Evolutionary conservation across 768 basidiomycete species (phyloP).

Genomic region (Russula sp.): DNA sequence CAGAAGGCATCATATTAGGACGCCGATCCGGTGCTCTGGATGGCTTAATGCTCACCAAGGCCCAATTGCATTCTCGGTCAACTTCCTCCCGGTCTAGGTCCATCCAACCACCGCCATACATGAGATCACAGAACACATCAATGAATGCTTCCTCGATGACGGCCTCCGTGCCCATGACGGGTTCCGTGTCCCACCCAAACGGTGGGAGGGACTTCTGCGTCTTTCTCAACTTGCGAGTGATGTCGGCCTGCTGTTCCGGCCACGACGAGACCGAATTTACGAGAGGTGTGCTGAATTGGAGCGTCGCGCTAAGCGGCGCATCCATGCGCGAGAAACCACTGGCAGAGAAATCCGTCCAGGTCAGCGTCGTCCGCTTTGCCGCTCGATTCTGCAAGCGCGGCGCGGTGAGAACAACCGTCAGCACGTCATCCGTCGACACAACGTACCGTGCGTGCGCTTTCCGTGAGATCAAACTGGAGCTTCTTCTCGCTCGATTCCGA

Average conservation of each 20-base stretch:
- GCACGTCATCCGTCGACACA: constrained; percentile 26
- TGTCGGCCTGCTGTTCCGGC: constrained; percentile 68
- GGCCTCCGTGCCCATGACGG: constrained; percentile 70
- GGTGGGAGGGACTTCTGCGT: constrained; percentile 71
- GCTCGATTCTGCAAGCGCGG: constrained; percentile 31
- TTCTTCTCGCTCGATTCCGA: constrained; percentile 53
- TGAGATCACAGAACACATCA: constrained; percentile 76
- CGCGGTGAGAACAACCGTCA: constrained; percentile 32
- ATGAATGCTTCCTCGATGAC: constrained; percentile 88
- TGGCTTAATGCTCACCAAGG: constrained; percentile 52
- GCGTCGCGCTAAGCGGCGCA: constrained; percentile 66
- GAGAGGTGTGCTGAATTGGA: constrained; percentile 66
- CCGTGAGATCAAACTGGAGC: constrained; percentile 89
- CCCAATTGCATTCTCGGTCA: constrained; percentile 90
- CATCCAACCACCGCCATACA: constrained; percentile 84
- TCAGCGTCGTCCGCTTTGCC: constrained; percentile 75
- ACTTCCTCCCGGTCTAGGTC: constrained; percentile 69
- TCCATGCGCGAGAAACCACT: constrained; percentile 80
- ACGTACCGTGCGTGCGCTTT: constrained; percentile 68
- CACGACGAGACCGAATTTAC: constrained; percentile 58
- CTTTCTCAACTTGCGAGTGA: constrained; percentile 78
- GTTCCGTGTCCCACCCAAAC: constrained; percentile 92
- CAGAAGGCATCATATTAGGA: neutral
- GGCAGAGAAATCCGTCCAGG: constrained; percentile 86
- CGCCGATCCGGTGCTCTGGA: neutral